These are phyloP conservation scores for Metschnikowia lochheadii DNA, from an alignment of 805 yeast species.

Conservation along the genomic window DNA sequence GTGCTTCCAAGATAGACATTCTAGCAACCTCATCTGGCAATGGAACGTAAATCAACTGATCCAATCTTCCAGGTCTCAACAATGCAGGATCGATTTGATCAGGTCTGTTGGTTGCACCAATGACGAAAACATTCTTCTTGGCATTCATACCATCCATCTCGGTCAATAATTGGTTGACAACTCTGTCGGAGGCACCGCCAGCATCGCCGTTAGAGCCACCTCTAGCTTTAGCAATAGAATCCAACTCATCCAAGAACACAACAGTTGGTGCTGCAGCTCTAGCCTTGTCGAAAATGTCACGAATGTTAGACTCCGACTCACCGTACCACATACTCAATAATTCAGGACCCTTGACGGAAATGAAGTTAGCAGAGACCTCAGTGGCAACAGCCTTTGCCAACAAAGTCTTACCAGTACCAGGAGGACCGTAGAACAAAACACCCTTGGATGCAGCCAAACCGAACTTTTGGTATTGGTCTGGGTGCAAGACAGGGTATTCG, in stretches of 20 bases:
- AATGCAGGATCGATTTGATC: slow-evolving; percentile 99
- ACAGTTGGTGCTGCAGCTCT: slow-evolving; percentile 99
- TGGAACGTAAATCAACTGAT: slow-evolving; percentile 97
- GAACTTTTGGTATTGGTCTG: slow-evolving; percentile 97
- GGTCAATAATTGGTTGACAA: slow-evolving; percentile 90
- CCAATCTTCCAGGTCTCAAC: slow-evolving; percentile 98
- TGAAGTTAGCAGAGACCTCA: slow-evolving; percentile 97
- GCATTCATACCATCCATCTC: slow-evolving; percentile 99
- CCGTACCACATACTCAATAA: slow-evolving; percentile 98
- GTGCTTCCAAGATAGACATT: slow-evolving; percentile 88
- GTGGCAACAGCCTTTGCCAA: slow-evolving; percentile 99
- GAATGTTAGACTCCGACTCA: slow-evolving; percentile 94
- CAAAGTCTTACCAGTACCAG: slow-evolving; percentile 99
- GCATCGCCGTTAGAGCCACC: slow-evolving; percentile 75
- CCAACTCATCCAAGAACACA: slow-evolving; percentile 96
- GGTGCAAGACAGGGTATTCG: slow-evolving; percentile 97
- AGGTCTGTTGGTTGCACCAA: slow-evolving; percentile 99
- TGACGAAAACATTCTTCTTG: slow-evolving; percentile 96
- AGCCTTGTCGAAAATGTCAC: slow-evolving; percentile 97
- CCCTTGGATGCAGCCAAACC: slow-evolving; percentile 98
- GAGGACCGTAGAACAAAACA: slow-evolving; percentile 98
- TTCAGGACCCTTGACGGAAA: slow-evolving; percentile 96
- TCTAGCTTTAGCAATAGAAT: slow-evolving; percentile 95
- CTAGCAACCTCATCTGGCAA: slow-evolving; percentile 95
- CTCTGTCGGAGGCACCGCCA: slow-evolving; percentile 96